Evolutionary conservation across 2,329 filamentous ascomycete species (phyloP).

Genomic region (Trichoderma sp.): DNA sequence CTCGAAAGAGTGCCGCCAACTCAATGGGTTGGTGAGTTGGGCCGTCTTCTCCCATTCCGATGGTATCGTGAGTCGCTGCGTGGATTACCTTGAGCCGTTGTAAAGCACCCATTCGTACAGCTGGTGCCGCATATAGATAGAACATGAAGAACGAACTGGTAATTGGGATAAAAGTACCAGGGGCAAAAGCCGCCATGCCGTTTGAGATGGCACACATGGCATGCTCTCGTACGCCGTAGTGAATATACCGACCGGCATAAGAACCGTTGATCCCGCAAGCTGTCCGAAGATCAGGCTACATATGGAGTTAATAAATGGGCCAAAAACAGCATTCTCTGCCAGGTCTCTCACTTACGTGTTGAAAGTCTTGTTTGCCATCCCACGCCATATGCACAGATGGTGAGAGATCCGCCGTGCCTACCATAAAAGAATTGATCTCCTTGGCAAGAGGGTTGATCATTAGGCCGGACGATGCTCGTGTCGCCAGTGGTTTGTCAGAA

Average conservation of each 20-base stretch:
- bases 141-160: conserved; percentile 66
- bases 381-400: conserved; percentile 8
- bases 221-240: conserved; percentile 62
- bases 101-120: conserved; percentile 61
- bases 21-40: conserved; percentile 65
- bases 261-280: not conserved
- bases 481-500: not conserved
- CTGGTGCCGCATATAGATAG: conserved; percentile 53
- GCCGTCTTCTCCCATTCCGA: conserved; percentile 61
- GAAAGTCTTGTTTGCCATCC: conserved; percentile 9
- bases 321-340: rapidly evolving
- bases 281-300: not conserved
- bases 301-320: not conserved
- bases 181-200: conserved; percentile 59
- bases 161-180: conserved; percentile 57
- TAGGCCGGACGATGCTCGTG: not conserved
- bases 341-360: not conserved
- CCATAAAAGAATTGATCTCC: not conserved
- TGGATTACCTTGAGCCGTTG: conserved; percentile 58
- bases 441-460: conserved; percentile 6
- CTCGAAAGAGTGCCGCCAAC: conserved; percentile 57
- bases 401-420: conserved; percentile 6
- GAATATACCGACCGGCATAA: conserved; percentile 57
- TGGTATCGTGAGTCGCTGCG: conserved; percentile 62
- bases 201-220: conserved; percentile 61